Percentiles rank a stretch among this genome's conserved stretches.
Conservation (phyloP, 495 filamentous ascomycete genomes). For the Geopyxis carbonaria region DNA sequence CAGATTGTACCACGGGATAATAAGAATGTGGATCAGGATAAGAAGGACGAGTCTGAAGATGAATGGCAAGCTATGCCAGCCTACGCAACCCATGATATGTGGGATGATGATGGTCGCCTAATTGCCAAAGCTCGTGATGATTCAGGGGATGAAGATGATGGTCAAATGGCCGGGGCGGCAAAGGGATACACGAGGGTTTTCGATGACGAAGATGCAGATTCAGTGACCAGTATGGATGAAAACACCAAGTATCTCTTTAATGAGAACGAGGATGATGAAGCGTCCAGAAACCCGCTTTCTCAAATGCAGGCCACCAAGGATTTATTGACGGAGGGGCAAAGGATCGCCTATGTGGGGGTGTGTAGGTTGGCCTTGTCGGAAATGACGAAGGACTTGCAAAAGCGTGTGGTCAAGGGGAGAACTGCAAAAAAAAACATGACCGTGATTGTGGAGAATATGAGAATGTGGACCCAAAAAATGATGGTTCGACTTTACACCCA, state of each 20-base stretch:
- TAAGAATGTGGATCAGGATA: conserved; percentile 15
- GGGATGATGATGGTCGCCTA: conserved; percentile 80
- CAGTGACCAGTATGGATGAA: conserved; percentile 89
- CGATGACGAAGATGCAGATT: conserved; percentile 84
- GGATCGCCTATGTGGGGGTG: conserved; percentile 89
- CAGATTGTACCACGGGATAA: conserved; percentile 36
- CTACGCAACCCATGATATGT: conserved; percentile 77
- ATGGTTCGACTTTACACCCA: conserved; percentile 85
- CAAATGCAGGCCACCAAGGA: conserved; percentile 96
- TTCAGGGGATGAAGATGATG: conserved; percentile 51
- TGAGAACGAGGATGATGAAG: conserved; percentile 53
- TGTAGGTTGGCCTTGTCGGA: conserved; percentile 57
- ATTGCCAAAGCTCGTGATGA: conserved; percentile 61
- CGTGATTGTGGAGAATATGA: conserved; percentile 54
- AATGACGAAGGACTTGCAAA: conserved; percentile 53
- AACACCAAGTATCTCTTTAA: conserved; percentile 94
- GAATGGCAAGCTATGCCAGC: conserved; percentile 93
- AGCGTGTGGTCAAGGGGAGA: conserved; percentile 35
- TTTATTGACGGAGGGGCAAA: conserved; percentile 83
- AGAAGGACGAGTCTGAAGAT: conserved; percentile 36
- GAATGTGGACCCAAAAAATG: conserved; percentile 95
- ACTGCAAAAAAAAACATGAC: conserved; percentile 50
- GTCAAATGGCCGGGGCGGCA: conserved; percentile 63
- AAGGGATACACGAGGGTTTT: conserved; percentile 90
- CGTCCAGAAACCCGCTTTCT: conserved; percentile 61